A percentile compares a stretch with the other conserved stretches of the same genome.
phyloP scores from a whole-genome alignment of 2,329 filamentous ascomycete genomes.

The Ophiocordyceps unilateralis region DNA sequence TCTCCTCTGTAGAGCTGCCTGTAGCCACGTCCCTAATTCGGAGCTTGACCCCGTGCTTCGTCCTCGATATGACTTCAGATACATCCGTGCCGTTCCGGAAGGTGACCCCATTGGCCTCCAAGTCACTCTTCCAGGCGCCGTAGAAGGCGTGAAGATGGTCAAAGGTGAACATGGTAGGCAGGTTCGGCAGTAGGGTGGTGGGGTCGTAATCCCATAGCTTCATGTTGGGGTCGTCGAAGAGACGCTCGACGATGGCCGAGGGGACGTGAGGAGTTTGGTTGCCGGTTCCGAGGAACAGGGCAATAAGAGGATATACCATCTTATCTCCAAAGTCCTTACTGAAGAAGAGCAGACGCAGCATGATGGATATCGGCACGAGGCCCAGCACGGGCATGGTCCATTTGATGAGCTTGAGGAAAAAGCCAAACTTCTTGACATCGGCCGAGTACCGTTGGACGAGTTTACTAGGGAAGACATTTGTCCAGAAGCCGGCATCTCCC shows the following conservation, averaged over 20 bases:
- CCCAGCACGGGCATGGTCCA: slow-evolving; percentile 43
- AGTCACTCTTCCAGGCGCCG: slow-evolving; percentile 35
- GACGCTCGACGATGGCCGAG: slow-evolving; percentile 44
- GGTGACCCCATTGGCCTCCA: slow-evolving; percentile 35
- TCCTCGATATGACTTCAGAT: slow-evolving; percentile 30
- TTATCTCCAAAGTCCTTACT: slow-evolving; percentile 52
- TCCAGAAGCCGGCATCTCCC: slow-evolving; percentile 42
- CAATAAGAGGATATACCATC: slow-evolving; percentile 54
- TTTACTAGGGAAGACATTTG: slow-evolving; percentile 44
- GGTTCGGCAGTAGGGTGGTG: slow-evolving; percentile 35
- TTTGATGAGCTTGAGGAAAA: slow-evolving; percentile 38
- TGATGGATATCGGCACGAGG: slow-evolving; percentile 42
- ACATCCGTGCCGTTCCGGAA: slow-evolving; percentile 40
- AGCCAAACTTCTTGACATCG: slow-evolving; percentile 38
- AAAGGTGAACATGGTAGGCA: slow-evolving; percentile 50
- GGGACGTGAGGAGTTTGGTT: slow-evolving; percentile 60
- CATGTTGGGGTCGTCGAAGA: slow-evolving; percentile 41
- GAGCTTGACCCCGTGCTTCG: slow-evolving; percentile 33
- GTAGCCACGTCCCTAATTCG: slow-evolving; percentile 29
- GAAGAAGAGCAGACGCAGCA: slow-evolving; percentile 53
- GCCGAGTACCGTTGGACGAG: slow-evolving; percentile 35
- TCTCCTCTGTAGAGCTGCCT: slow-evolving; percentile 33
- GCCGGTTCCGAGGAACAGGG: slow-evolving; percentile 56
- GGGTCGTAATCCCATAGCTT: slow-evolving; percentile 41
- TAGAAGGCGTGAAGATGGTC: slow-evolving; percentile 46